phyloP scores from a whole-genome alignment of 1,139 yeast genomes.

The Taphrina populina region DNA sequence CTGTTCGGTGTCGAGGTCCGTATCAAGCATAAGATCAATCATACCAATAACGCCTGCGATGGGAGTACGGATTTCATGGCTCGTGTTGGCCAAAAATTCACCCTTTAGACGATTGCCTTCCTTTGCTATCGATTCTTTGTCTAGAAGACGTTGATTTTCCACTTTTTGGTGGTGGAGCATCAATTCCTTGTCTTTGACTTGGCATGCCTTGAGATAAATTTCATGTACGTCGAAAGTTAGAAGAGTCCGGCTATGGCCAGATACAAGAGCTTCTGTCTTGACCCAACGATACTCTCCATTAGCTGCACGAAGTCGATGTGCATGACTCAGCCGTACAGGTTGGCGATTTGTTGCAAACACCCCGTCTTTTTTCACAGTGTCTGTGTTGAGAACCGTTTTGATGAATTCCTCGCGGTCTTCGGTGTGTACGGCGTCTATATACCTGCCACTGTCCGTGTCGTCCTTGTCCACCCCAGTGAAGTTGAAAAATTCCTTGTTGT shows the following conservation, averaged over 20 bases:
- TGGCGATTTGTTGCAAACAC: background rate
- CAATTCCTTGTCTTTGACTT: conserved; percentile 6
- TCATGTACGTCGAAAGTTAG: conserved; percentile 29
- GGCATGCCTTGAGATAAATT: conserved; percentile 17
- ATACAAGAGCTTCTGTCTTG: conserved; percentile 14
- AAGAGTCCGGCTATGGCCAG: conserved; percentile 8
- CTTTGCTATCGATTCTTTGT: conserved; percentile 18
- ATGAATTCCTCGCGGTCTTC: conserved; percentile 16
- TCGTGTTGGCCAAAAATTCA: conserved; percentile 30
- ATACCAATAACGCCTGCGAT: conserved; percentile 88
- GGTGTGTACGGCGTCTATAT: conserved; percentile 11
- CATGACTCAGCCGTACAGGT: conserved; percentile 2
- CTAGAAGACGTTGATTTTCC: conserved; percentile 20
- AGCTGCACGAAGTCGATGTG: conserved; percentile 41
- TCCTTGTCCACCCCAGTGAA: conserved; percentile 11
- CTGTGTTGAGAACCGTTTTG: background rate
- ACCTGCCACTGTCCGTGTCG: background rate
- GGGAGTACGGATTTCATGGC: conserved; percentile 85
- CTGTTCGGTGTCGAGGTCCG: conserved; percentile 74
- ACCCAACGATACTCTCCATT: conserved; percentile 43
- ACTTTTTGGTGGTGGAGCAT: conserved; percentile 4
- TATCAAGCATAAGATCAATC: conserved; percentile 83
- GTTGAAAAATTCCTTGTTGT: conserved; percentile 15
- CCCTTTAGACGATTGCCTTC: conserved; percentile 32
- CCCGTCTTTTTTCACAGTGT: background rate